phyloP scores from a whole-genome alignment of 441 rosid species.

The Adansonia madagascariensis region DNA sequence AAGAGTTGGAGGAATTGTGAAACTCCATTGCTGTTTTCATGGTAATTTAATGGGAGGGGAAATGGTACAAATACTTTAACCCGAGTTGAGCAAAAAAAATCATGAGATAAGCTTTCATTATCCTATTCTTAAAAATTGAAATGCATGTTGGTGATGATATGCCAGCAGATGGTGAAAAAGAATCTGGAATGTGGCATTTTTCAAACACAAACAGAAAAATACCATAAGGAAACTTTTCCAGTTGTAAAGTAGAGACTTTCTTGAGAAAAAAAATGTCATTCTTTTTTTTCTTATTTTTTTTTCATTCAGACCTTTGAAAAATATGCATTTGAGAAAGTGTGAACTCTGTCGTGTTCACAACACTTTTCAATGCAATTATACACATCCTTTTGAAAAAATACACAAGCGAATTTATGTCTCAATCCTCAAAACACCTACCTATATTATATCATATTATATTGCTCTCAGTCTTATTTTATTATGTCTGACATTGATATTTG shows the following conservation, averaged over 20 bases:
- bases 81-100: not conserved
- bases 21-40: slow-evolving; percentile 11
- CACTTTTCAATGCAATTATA: not conserved
- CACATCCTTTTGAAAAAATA: slow-evolving; percentile 26
- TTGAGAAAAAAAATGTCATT: not conserved
- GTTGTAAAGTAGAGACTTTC: slow-evolving; percentile 11
- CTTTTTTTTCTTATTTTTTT: not conserved
- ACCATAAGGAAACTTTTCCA: slow-evolving; percentile 13
- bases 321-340: not conserved
- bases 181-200: not conserved
- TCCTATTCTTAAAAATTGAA: not conserved
- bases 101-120: not conserved
- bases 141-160: slow-evolving; percentile 8
- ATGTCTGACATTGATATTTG: too few species aligned
- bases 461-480: too few species aligned
- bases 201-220: not conserved
- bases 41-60: not conserved
- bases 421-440: not conserved
- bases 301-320: slow-evolving; percentile 9
- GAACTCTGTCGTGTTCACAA: slow-evolving; percentile 17
- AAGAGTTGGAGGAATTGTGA: not conserved
- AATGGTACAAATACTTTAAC: not conserved
- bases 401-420: slow-evolving; percentile 12
- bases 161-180: not conserved
- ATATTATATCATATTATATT: not conserved